Evolutionary conservation across 805 yeast genomes (phyloP).

Genomic region (Kregervanrija delftensis): DNA sequence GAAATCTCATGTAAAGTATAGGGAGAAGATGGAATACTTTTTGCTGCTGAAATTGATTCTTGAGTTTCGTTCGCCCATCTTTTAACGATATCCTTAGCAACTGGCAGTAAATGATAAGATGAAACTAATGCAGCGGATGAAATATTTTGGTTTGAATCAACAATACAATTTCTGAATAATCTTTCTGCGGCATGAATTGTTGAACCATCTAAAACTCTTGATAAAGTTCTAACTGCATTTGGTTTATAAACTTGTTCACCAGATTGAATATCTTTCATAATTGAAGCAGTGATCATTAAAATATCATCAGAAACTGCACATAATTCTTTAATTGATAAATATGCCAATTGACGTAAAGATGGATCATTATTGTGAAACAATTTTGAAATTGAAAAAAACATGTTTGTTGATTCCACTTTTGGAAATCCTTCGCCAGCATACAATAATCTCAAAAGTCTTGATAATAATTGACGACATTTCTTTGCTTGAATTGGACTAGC

Average conservation of each 20-base stretch:
- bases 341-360: constrained; percentile 85
- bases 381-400: constrained; percentile 91
- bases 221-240: constrained; percentile 87
- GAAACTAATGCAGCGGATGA: constrained; percentile 93
- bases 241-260: constrained; percentile 85
- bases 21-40: constrained; percentile 43
- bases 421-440: constrained; percentile 87
- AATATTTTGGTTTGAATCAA: constrained; percentile 79
- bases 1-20: constrained; percentile 50
- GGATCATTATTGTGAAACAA: constrained; percentile 89
- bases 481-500: constrained; percentile 84
- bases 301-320: constrained; percentile 81
- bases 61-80: constrained; percentile 93
- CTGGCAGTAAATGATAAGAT: constrained; percentile 83
- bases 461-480: constrained; percentile 75
- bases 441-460: constrained; percentile 75
- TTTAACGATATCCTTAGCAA: constrained; percentile 85
- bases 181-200: constrained; percentile 94
- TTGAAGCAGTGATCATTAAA: constrained; percentile 94
- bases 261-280: constrained; percentile 95
- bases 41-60: constrained; percentile 72
- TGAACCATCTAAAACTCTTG: constrained; percentile 81
- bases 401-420: constrained; percentile 79
- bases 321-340: constrained; percentile 88
- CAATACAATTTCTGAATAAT: constrained; percentile 84